phyloP scores from a whole-genome alignment of 73 alveolate species.

The Paramecium bursaria region DNA sequence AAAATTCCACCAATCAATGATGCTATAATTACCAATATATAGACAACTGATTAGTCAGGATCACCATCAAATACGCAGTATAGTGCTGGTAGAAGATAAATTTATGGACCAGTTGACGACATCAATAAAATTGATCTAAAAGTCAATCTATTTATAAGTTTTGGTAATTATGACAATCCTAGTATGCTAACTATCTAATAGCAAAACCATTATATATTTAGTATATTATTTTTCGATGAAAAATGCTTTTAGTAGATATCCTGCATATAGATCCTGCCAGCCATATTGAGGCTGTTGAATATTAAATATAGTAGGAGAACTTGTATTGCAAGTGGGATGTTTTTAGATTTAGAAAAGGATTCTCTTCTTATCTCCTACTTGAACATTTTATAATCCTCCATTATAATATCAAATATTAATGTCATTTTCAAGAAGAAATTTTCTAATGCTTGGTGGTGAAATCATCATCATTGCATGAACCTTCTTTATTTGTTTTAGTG shows the following conservation, averaged over 20 bases:
- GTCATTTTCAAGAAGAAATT: no score
- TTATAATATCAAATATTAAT: no score
- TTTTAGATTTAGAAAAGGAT: constrained; percentile 14
- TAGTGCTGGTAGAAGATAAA: constrained; percentile 21
- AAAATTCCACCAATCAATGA: constrained; percentile 36
- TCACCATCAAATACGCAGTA: background rate
- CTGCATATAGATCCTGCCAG: constrained; percentile 19
- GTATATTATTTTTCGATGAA: constrained; percentile 5
- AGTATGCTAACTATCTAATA: constrained; percentile 7
- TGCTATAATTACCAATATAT: background rate
- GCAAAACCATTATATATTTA: constrained; percentile 32
- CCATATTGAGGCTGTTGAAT: constrained; percentile 15
- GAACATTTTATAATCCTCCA: constrained; percentile 43
- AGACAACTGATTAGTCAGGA: constrained; percentile 21
- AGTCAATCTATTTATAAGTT: constrained; percentile 15
- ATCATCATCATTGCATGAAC: constrained; percentile 22
- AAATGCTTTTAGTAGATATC: background rate
- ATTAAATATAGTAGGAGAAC: constrained; percentile 21
- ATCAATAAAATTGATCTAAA: constrained; percentile 29
- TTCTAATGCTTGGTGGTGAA: no score
- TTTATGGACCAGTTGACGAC: constrained; percentile 50
- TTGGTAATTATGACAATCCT: constrained; percentile 40
- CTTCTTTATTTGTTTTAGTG: background rate
- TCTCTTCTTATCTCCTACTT: constrained; percentile 31
- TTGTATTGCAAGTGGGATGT: constrained; percentile 47